phyloP scores from a whole-genome alignment of 768 basidiomycete species.

The Mycena amicta region DNA sequence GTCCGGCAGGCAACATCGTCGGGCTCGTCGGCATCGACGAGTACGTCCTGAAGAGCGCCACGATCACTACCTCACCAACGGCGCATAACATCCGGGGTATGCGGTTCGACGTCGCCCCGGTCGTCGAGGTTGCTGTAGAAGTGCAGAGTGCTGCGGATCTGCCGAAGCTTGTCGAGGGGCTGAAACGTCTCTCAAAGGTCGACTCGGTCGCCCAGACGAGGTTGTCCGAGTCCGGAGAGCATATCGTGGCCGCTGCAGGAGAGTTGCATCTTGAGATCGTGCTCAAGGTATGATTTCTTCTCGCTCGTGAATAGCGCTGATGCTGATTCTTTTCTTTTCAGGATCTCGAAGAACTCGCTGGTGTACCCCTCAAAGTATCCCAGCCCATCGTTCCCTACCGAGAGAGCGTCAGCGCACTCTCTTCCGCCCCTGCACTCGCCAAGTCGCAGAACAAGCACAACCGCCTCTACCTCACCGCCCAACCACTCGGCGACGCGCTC shows the following conservation, averaged over 20 bases:
- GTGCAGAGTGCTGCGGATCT: conserved; percentile 99
- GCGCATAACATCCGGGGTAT: conserved; percentile 99
- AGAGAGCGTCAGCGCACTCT: conserved; percentile 96
- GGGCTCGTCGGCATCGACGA: conserved; percentile 99
- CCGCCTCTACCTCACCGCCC: conserved; percentile 90
- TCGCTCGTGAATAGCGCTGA: conserved; percentile 1
- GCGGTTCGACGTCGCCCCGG: conserved; percentile 99
- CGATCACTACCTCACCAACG: conserved; percentile 94
- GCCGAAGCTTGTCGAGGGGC: conserved; percentile 99
- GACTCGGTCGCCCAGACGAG: conserved; percentile 97
- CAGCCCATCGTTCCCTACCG: conserved; percentile 96
- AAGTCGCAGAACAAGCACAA: conserved; percentile 99
- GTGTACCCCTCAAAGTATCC: conserved; percentile 97
- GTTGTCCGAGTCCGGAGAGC: conserved; percentile 91
- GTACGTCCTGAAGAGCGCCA: conserved; percentile 99
- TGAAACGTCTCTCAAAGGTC: conserved; percentile 99
- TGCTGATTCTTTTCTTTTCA: conserved; percentile 32
- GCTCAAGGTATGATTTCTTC: conserved; percentile 69
- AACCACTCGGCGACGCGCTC: conserved; percentile 92
- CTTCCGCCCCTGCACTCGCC: conserved; percentile 91
- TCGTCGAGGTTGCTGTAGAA: conserved; percentile 98
- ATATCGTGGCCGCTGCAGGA: conserved; percentile 98
- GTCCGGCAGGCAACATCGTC: conserved; percentile 97
- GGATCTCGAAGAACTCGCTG: conserved; percentile 99
- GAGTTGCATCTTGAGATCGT: conserved; percentile 99